Percentiles rank a stretch among this genome's conserved stretches.
Conservation (phyloP, 768 basidiomycete species). For the Termitomyces heimii region DNA sequence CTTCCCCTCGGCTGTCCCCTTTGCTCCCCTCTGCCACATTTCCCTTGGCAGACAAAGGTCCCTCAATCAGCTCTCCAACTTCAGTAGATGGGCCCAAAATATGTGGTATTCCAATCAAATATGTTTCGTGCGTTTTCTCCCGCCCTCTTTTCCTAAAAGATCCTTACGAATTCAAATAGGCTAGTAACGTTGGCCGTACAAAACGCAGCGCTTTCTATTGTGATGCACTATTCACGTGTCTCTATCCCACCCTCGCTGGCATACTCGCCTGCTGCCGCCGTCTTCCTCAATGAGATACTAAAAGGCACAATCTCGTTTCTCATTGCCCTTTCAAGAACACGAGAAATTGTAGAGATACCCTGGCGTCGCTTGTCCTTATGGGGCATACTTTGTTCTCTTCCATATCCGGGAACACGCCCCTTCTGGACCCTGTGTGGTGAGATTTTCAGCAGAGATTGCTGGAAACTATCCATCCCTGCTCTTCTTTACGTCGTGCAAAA, state of each 20-base stretch:
- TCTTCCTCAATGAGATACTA: slow-evolving; percentile 89
- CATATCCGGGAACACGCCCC: slow-evolving; percentile 40
- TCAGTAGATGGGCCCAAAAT: slow-evolving; percentile 43
- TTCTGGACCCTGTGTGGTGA: slow-evolving; percentile 58
- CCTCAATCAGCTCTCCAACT: slow-evolving; percentile 20
- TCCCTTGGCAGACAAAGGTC: slow-evolving; percentile 33
- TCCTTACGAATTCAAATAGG: slow-evolving; percentile 26
- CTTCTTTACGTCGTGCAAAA: slow-evolving; percentile 96
- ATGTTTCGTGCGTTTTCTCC: slow-evolving; percentile 58
- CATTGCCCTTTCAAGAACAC: slow-evolving; percentile 64
- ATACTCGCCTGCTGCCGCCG: slow-evolving; percentile 93
- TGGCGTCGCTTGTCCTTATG: slow-evolving; percentile 35
- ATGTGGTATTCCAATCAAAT: slow-evolving; percentile 74
- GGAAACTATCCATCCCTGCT: slow-evolving; percentile 97
- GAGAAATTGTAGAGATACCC: slow-evolving; percentile 33
- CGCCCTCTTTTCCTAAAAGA: not conserved
- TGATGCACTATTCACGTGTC: slow-evolving; percentile 98
- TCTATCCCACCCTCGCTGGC: slow-evolving; percentile 70
- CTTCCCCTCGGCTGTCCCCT: slow-evolving; percentile 44
- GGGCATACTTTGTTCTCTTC: slow-evolving; percentile 27
- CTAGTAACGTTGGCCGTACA: slow-evolving; percentile 88
- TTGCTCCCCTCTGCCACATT: slow-evolving; percentile 44
- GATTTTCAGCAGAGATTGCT: slow-evolving; percentile 88
- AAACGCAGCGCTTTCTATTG: slow-evolving; percentile 92
- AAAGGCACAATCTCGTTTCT: slow-evolving; percentile 90